Evolutionary conservation across 1,139 yeast species (phyloP), one percentile per base, ranked within the genome.

Genomic region (Hyphopichia burtonii): DNA sequence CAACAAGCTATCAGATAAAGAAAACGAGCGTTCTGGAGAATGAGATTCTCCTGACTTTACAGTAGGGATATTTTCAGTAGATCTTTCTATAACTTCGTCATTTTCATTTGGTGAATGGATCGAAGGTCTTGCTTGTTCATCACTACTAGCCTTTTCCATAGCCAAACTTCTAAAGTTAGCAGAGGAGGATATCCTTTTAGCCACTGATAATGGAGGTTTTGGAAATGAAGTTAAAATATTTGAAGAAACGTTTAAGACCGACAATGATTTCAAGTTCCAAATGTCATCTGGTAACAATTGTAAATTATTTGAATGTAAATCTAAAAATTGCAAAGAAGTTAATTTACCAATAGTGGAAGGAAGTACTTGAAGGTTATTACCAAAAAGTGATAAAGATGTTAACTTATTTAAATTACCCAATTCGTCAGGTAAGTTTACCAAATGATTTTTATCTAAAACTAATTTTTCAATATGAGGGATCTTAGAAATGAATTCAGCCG

Each of bases 261-360:
- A 75, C 55, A 86, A 71, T 1, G 78, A 71, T 27, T 71, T 74
- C 59, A 86, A 69, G 44, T 74, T 69, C 88, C 89, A 88, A 37
- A 88, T 76, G 22, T 78, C 82, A 31, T 75, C 76, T 0, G 94
- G 91, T 31, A 94, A 65, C 4, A 68, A 56, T 51, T 87, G 85
- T 51, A 94, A 71, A 56, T 90, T 91, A 62, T 94, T 94, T 39
- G 88, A 78, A 61, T 93, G 98, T 39, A 90, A 66, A 61, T 94
- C 98, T 48, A 94, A 70, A 44, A 77, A 73, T 51, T 80, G 84
- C 47, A 93, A 71, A 27, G 79, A 76, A 3, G 69, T 65, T 44
- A 93, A 71, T 14, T 74, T 59, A 1, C 89, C 84, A 34, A 93
- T 77, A 15, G 80, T 77, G 2, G 71, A 59, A 0, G 99, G 97